Evolutionary conservation across 2,329 filamentous ascomycete species (phyloP).

Genomic region (Ophiostoma populinum): DNA sequence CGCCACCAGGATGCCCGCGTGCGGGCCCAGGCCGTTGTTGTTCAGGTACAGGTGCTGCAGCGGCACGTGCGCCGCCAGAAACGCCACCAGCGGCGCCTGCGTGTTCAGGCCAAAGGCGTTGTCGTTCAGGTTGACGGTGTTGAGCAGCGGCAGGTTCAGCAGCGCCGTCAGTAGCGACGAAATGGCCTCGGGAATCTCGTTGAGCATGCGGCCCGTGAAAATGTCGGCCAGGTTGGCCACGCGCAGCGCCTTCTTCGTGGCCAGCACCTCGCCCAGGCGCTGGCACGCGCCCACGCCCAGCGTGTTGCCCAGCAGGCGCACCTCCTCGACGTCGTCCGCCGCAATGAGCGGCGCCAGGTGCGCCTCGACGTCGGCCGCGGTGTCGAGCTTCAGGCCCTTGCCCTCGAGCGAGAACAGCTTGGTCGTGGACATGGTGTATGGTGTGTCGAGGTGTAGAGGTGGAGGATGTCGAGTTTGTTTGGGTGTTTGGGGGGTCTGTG

Average conservation of each 20-base stretch:
- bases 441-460: slow-evolving; percentile 5
- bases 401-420: slow-evolving; percentile 83
- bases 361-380: slow-evolving; percentile 67
- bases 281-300: slow-evolving; percentile 78
- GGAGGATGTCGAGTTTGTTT: neutral
- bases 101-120: slow-evolving; percentile 97
- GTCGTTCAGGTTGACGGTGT: slow-evolving; percentile 89
- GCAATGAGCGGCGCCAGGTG: slow-evolving; percentile 62
- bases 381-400: slow-evolving; percentile 83
- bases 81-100: slow-evolving; percentile 79
- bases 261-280: slow-evolving; percentile 65
- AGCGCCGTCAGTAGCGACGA: slow-evolving; percentile 72
- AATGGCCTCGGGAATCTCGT: slow-evolving; percentile 83
- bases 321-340: slow-evolving; percentile 63
- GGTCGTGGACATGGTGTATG: slow-evolving; percentile 30
- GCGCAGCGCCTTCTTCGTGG: slow-evolving; percentile 69
- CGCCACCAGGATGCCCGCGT: slow-evolving; percentile 76
- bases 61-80: slow-evolving; percentile 73
- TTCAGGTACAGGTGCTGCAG: slow-evolving; percentile 91
- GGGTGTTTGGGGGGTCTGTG: neutral
- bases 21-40: slow-evolving; percentile 92
- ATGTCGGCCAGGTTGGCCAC: slow-evolving; percentile 89
- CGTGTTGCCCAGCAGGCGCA: slow-evolving; percentile 80
- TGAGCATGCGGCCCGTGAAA: slow-evolving; percentile 85
- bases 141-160: slow-evolving; percentile 68